Percentiles rank a stretch among this genome's conserved stretches.
These are phyloP conservation scores for Ceratocystis cubensis DNA, from an alignment of 2,329 filamentous ascomycete species.

Conservation along the genomic window DNA sequence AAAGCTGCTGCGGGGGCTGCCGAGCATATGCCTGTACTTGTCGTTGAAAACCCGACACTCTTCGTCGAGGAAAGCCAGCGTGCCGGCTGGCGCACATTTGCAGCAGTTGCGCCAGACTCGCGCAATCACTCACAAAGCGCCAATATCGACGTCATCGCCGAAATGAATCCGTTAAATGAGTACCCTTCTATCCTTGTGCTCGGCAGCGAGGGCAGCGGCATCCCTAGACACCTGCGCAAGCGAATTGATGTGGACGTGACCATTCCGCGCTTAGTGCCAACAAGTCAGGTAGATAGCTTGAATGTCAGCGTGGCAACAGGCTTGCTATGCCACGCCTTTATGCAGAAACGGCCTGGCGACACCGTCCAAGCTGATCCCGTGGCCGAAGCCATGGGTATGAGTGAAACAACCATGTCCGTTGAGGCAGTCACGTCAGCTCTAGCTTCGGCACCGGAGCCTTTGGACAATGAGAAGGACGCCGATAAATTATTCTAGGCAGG, in stretches of 20 bases:
- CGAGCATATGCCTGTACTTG: slow-evolving; percentile 65
- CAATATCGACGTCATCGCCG: slow-evolving; percentile 24
- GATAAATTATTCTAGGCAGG: neutral
- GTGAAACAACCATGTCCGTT: neutral
- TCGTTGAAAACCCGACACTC: slow-evolving; percentile 49
- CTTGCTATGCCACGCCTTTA: slow-evolving; percentile 58
- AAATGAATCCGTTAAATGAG: slow-evolving; percentile 40
- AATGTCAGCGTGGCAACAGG: slow-evolving; percentile 86
- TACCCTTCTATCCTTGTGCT: slow-evolving; percentile 68
- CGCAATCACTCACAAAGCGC: slow-evolving; percentile 26
- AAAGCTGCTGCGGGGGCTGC: slow-evolving; percentile 84
- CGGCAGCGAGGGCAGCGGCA: slow-evolving; percentile 66
- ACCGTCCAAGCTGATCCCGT: neutral
- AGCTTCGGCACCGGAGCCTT: neutral
- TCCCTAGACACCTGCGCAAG: slow-evolving; percentile 51
- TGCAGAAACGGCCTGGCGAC: slow-evolving; percentile 10
- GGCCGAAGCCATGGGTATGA: neutral
- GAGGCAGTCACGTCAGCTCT: slow-evolving; percentile 8
- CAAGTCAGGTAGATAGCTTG: slow-evolving; percentile 64
- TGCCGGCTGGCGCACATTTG: slow-evolving; percentile 73
- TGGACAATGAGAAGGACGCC: neutral
- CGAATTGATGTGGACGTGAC: slow-evolving; percentile 53
- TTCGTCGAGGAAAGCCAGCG: slow-evolving; percentile 58
- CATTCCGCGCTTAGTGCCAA: slow-evolving; percentile 46
- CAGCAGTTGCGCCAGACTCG: slow-evolving; percentile 45